phyloP scores from a whole-genome alignment of 2,329 filamentous ascomycete genomes.

The Penicillium sp. region DNA sequence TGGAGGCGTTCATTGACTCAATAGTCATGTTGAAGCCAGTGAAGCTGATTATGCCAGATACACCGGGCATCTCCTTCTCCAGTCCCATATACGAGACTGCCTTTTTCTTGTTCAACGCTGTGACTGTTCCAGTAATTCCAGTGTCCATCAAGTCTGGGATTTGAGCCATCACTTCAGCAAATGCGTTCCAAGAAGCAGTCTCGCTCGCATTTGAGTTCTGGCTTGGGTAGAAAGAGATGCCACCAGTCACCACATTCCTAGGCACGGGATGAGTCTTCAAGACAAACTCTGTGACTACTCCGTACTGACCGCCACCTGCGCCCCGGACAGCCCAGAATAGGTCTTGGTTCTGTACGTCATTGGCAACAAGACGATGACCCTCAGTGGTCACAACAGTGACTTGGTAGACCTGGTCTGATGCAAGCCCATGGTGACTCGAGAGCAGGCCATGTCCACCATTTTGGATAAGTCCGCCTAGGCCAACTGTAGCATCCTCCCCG shows the following conservation, averaged over 20 bases:
- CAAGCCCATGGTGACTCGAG: conserved; percentile 30
- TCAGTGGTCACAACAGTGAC: conserved; percentile 29
- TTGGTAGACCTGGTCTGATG: conserved; percentile 30
- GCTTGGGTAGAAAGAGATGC: conserved; percentile 11
- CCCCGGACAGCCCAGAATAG: conserved; percentile 24
- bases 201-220: conserved; percentile 16
- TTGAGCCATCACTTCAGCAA: conserved; percentile 28
- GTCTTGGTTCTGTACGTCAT: conserved; percentile 20
- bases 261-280: conserved; percentile 22
- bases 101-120: conserved; percentile 25
- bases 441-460: conserved; percentile 33
- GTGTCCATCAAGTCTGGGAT: conserved; percentile 34
- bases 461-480: conserved; percentile 30
- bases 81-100: conserved; percentile 1
- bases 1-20: conserved; percentile 13
- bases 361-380: conserved; percentile 15
- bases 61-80: conserved; percentile 4
- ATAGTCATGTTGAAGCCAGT: conserved; percentile 30
- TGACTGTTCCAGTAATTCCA: conserved; percentile 27
- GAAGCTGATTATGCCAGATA: conserved; percentile 9
- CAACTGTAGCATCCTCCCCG: conserved; percentile 18
- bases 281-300: conserved; percentile 8
- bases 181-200: conserved; percentile 34
- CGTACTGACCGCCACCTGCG: conserved; percentile 21
- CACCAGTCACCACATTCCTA: conserved; percentile 19